Conservation (phyloP, 2,329 filamentous ascomycete species). For the Aspergillus pseudoviridinutans region DNA sequence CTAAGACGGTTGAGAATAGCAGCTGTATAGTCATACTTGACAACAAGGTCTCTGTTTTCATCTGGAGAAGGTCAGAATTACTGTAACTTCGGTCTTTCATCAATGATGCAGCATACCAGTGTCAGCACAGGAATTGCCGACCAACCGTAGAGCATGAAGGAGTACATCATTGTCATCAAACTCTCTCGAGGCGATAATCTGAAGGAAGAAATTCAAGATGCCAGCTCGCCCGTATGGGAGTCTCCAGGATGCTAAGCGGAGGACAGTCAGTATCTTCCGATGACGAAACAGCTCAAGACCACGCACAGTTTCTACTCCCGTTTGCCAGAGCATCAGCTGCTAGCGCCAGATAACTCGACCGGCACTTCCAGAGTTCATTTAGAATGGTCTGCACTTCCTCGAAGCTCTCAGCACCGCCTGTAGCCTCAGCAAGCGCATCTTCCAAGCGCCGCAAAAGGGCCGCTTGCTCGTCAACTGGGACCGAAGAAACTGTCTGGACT, state of each 20-base stretch:
- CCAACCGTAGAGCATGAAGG: slow-evolving; percentile 39
- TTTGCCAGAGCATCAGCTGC: slow-evolving; percentile 40
- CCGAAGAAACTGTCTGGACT: slow-evolving; percentile 9
- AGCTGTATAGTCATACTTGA: slow-evolving; percentile 36
- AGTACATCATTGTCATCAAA: slow-evolving; percentile 28
- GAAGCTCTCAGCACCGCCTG: slow-evolving; percentile 24
- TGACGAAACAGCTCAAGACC: neutral
- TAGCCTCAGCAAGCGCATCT: slow-evolving; percentile 23
- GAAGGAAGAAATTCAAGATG: slow-evolving; percentile 41
- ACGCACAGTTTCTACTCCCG: slow-evolving; percentile 42
- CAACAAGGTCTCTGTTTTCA: slow-evolving; percentile 39
- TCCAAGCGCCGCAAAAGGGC: slow-evolving; percentile 33
- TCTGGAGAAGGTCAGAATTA: slow-evolving; percentile 27
- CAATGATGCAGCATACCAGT: slow-evolving; percentile 26
- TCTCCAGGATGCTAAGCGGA: slow-evolving; percentile 35
- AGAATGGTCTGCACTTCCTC: slow-evolving; percentile 27
- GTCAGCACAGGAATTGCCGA: slow-evolving; percentile 46
- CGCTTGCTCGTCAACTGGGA: slow-evolving; percentile 28
- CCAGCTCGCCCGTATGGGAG: slow-evolving; percentile 36
- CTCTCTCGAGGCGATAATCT: slow-evolving; percentile 31
- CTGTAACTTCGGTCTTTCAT: neutral
- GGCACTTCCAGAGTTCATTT: slow-evolving; percentile 33
- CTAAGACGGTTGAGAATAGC: slow-evolving; percentile 35
- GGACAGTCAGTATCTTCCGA: slow-evolving; percentile 2
- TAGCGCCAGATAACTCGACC: slow-evolving; percentile 31